Base-by-base conservation (phyloP, 371 early-diverging fungal genomes). In the Rhizopus delemar region DNA sequence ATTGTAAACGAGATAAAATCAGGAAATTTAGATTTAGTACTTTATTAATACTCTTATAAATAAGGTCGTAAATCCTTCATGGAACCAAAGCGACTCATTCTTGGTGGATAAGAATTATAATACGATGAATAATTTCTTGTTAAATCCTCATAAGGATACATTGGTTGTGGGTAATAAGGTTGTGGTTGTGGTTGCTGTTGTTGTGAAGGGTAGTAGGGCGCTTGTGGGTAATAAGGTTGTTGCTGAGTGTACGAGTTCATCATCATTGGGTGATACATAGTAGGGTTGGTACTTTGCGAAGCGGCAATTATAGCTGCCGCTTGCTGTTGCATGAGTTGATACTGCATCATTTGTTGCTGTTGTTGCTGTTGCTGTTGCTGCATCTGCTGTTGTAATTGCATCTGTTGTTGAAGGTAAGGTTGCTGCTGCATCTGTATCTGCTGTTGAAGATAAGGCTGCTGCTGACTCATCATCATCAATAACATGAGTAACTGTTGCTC, bases 11-110 rank as follows among this genome's bases (percentile, higher is more conserved):
- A 1, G 22, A 22, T 22, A 22, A 22, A 22, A 22, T 1, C 22
- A 22, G 22, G 22, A 22, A 22, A 22, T 22, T 22, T 2, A 22
- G 22, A 22, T 22, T 22, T 22, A 22, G 22, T 22, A 22, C 22
- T 22, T 22, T 22, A 22, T 22, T 22, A 22, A 22, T 22, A 22
- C 22, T 22, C 22, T 8, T 45, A 48, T 29, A 4, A 48, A 29
- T 48, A 48, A 5, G 48, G 48, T 9, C 48, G 22, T 48, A 48
- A 48, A 6, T 48, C 48, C 28, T 48, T 48, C 5, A 48, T 29
- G 5, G 48, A 48, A 29, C 48, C 28, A 48, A 48, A 48, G 15
- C 29, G 22, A 29, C 15, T 4, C 4, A 7, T 29, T 48, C 48
- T 48, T 48, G 16, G 48, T 28, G 48, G 48, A 29, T 48, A 48